Evolutionary conservation across 495 filamentous ascomycete species (phyloP), one percentile per base, ranked within the genome.

Genomic region (Hyphodiscus hymeniophilus): DNA sequence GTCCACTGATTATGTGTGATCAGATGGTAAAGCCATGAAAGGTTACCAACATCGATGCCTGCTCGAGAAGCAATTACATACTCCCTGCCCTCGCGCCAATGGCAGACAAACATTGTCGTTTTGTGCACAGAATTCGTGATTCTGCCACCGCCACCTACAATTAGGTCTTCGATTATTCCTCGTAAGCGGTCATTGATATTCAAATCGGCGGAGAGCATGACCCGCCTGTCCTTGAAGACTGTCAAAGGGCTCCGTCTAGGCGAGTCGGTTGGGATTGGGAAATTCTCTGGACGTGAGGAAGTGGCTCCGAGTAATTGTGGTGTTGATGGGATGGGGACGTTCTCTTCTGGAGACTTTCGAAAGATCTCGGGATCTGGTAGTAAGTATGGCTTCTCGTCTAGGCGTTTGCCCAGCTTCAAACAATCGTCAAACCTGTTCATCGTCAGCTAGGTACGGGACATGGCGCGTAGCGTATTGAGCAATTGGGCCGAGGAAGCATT

Each of bases 1-100:
- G 87, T 90, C 83, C 87, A 99, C 40, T 78, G 73, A 58, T 94
- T 87, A 59, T 85, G 79, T 2, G 85, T 87, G 60, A 97, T 92
- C 28, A 97, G 64, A 64, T 91, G 77, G 58, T 92, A 97, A 0
- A 99, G 67, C 92, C 92, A 99, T 3, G 88, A 78, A 15, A 97
- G 72, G 63, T 90, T 97, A 7, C 90, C 92, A 38, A 97, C 87
- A 32, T 87, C 79, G 52, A 91, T 92, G 17, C 80, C 75, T 26
- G 71, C 63, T 48, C 81, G 77, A 2, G 87, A 81, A 2, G 92
- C 90, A 16, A 74, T 71, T 32, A 84, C 63, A 60, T 94, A 99
- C 34, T 90, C 75, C 16, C 72, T 57, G 3, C 89, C 89, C 28
- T 92, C 85, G 39, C 94, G 83, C 60, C 82, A 95, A 18, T 87